Base-by-base conservation (phyloP, 1,139 yeast genomes). In the Diutina pseudorugosa region DNA sequence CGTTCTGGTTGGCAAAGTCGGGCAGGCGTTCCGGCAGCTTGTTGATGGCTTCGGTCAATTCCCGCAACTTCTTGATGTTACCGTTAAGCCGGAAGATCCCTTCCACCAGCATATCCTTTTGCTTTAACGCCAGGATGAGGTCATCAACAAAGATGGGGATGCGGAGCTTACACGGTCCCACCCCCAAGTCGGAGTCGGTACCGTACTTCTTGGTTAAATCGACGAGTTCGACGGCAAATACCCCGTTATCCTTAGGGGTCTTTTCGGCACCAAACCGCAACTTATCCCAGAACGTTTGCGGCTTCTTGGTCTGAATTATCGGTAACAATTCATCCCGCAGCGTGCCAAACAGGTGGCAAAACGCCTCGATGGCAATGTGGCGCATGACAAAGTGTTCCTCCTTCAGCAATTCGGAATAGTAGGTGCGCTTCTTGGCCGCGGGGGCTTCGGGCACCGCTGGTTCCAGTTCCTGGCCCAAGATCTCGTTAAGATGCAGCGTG, bases 21-120 rank as follows among this genome's bases (percentile, higher is more conserved):
- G 95, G 94, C 14, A 83, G 76, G 55, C 75, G 79, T 43, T 81
- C 77, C 1, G 97, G 96, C 59, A 79, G 76, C 54, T 77, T 73
- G 66, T 94, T 94, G 58, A 91, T 85, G 55, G 75, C 79, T 52
- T 82, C 90, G 0, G 91, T 79, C 55, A 91, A 71, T 59, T 84
- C 89, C 58, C 85, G 80, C 52, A 93, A 72, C 51, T 87, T 78
- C 60, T 91, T 83, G 61, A 94, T 93, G 62, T 94, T 94, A 62
- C 99, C 99, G 64, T 94, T 94, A 63, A 91, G 86, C 61, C 99
- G 79, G 73, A 94, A 94, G 9, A 94, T 86, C 55, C 98, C 98
- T 67, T 93, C 98, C 20, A 90, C 93, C 3, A 97, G 87, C 88
- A 94, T 84, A 69, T 93, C 98, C 73, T 88, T 89, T 55, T 87